Conservation (phyloP, 352 stramenopile genomes). For the Thraustochytrium striatum region DNA sequence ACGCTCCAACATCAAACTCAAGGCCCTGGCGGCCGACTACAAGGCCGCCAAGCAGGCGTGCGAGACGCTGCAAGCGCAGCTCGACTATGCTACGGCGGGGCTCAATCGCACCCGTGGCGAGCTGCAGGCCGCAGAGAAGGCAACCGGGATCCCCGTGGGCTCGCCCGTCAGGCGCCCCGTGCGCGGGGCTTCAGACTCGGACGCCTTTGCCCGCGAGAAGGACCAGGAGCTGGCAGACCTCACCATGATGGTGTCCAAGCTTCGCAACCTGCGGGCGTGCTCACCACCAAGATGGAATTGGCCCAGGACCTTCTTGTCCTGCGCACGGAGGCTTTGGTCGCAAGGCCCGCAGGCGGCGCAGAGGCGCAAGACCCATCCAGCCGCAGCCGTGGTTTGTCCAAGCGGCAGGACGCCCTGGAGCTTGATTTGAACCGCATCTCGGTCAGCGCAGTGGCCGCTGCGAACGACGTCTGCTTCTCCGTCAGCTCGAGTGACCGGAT, state of each 20-base stretch:
- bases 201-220: too few relatives aligned
- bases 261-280: background rate
- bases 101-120: background rate
- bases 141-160: background rate
- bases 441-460: background rate
- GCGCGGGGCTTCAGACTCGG: too few relatives aligned
- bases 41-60: background rate
- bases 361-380: background rate
- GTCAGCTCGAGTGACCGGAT: background rate
- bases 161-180: background rate
- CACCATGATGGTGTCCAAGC: background rate
- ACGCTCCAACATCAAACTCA: background rate
- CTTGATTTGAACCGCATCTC: too few relatives aligned
- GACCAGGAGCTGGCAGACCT: background rate
- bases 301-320: constrained; percentile 36
- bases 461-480: constrained; percentile 3
- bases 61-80: background rate
- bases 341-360: background rate
- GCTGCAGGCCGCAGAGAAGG: background rate
- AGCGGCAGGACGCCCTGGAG: background rate
- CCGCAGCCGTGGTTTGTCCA: background rate
- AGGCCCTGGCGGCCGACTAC: background rate
- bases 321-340: constrained; percentile 5
- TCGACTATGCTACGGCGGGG: background rate
- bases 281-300: constrained; percentile 10